Conservation (phyloP, 2,329 filamentous ascomycete genomes). For the Lachnellula occidentalis region DNA sequence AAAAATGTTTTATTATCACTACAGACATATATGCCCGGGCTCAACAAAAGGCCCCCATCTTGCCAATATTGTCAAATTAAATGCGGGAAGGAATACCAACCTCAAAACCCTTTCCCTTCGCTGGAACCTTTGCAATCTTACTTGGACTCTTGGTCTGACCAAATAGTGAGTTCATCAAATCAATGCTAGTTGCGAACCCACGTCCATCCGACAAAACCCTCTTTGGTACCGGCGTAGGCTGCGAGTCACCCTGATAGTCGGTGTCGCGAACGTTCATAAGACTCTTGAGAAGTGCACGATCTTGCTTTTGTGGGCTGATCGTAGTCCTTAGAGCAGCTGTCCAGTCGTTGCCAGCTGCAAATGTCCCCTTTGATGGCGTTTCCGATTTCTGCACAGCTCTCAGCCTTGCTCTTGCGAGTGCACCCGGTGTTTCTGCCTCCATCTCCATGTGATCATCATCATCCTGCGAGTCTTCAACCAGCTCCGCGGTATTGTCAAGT, state of each 20-base stretch:
- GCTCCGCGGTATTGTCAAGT: constrained; percentile 74
- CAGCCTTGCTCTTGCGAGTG: constrained; percentile 58
- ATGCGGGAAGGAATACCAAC: constrained; percentile 61
- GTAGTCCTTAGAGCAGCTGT: constrained; percentile 89
- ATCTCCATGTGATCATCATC: constrained; percentile 43
- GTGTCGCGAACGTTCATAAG: constrained; percentile 33
- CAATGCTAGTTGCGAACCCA: constrained; percentile 82
- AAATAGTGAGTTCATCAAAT: constrained; percentile 93
- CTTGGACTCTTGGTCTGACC: constrained; percentile 60
- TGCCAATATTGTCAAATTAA: constrained; percentile 15
- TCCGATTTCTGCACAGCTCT: constrained; percentile 56
- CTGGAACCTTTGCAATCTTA: constrained; percentile 48
- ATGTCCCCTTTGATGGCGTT: constrained; percentile 54
- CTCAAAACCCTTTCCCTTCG: constrained; percentile 72
- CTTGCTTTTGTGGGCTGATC: constrained; percentile 87
- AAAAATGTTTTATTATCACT: constrained; percentile 33
- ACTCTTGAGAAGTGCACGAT: constrained; percentile 65
- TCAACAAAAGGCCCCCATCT: constrained; percentile 25
- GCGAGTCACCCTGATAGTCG: constrained; percentile 44
- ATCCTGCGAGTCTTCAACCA: constrained; percentile 45
- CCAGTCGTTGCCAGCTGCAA: constrained; percentile 74
- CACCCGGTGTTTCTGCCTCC: constrained; percentile 50
- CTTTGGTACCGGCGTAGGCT: constrained; percentile 36
- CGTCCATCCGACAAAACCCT: constrained; percentile 39
- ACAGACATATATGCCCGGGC: constrained; percentile 31